Evolutionary conservation across 1,284 basidiomycete species (phyloP).

Genomic region (Ustilago loliicola): DNA sequence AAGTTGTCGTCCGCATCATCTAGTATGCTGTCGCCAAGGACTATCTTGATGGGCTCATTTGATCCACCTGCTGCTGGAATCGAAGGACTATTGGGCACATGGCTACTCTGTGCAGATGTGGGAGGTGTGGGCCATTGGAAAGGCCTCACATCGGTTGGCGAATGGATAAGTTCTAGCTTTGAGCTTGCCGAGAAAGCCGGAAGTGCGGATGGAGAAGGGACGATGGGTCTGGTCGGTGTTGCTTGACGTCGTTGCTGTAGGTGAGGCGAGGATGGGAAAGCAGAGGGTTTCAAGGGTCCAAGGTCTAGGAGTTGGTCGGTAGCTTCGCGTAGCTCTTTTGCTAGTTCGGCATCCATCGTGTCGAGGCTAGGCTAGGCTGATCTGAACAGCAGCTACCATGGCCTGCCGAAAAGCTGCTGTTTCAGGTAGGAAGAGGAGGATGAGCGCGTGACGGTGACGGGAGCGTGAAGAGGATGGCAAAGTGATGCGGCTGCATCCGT

Average conservation of each 20-base stretch:
- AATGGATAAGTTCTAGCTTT: conserved; percentile 37
- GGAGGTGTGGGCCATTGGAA: conserved; percentile 34
- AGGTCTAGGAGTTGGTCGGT: conserved; percentile 52
- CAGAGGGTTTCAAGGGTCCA: conserved; percentile 12
- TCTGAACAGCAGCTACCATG: conserved; percentile 2
- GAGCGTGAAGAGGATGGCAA: neutral
- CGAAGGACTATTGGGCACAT: conserved; percentile 6
- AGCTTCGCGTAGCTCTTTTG: conserved; percentile 51
- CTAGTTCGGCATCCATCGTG: conserved; percentile 46
- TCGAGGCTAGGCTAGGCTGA: neutral
- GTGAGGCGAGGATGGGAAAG: conserved; percentile 20
- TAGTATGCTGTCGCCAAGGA: conserved; percentile 5
- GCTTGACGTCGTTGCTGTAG: conserved; percentile 6
- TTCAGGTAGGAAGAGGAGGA: neutral
- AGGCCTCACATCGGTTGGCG: conserved; percentile 47
- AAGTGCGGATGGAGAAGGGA: neutral
- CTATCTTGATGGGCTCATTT: conserved; percentile 21
- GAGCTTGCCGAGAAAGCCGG: conserved; percentile 26
- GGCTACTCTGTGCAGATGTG: neutral
- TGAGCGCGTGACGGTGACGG: neutral
- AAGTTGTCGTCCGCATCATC: conserved; percentile 44
- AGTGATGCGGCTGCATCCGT: conserved; percentile 24
- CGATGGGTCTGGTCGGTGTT: neutral
- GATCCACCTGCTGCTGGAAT: neutral
- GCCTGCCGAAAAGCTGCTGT: neutral